Evolutionary conservation across 2,329 filamentous ascomycete species (phyloP).

Genomic region (Calonectria pteridis): DNA sequence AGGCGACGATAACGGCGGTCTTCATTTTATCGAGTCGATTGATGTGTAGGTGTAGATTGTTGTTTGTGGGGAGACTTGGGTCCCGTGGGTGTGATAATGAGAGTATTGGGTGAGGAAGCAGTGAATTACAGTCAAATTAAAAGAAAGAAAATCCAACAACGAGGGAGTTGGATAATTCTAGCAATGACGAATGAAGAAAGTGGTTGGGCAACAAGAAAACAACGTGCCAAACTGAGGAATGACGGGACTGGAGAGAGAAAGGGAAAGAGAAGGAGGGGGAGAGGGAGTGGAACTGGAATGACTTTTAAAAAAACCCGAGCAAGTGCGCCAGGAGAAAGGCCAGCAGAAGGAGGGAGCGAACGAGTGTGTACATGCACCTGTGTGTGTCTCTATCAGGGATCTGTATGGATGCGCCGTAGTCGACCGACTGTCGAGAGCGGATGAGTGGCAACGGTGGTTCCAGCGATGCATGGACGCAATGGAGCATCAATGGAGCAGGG

Average conservation of each 20-base stretch:
- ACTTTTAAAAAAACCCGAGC: constrained; percentile 36
- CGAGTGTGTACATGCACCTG: not conserved
- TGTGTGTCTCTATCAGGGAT: constrained; percentile 15
- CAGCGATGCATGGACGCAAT: constrained; percentile 16
- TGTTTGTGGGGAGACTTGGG: constrained; percentile 4
- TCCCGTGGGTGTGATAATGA: constrained; percentile 32
- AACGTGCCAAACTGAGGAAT: constrained; percentile 35
- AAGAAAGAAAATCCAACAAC: constrained; percentile 49
- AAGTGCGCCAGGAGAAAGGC: not conserved
- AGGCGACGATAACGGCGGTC: constrained; percentile 59
- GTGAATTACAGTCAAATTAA: constrained; percentile 39
- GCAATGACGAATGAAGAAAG: constrained; percentile 42
- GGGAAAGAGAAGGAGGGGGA: constrained; percentile 34
- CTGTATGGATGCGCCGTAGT: constrained; percentile 6
- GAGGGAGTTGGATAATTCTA: constrained; percentile 49
- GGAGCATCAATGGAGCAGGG: constrained; percentile 18
- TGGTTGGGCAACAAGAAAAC: constrained; percentile 27
- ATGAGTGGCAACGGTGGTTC: constrained; percentile 17
- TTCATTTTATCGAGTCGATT: constrained; percentile 58
- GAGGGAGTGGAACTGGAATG: constrained; percentile 39
- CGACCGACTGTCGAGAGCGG: constrained; percentile 14
- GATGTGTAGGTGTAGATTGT: constrained; percentile 26
- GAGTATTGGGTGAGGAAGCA: constrained; percentile 32
- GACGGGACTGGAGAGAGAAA: constrained; percentile 38
- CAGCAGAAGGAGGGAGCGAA: not conserved